Evolutionary conservation across 129 eudicot genomes (phyloP).

Genomic region (Pittosporum tobira): DNA sequence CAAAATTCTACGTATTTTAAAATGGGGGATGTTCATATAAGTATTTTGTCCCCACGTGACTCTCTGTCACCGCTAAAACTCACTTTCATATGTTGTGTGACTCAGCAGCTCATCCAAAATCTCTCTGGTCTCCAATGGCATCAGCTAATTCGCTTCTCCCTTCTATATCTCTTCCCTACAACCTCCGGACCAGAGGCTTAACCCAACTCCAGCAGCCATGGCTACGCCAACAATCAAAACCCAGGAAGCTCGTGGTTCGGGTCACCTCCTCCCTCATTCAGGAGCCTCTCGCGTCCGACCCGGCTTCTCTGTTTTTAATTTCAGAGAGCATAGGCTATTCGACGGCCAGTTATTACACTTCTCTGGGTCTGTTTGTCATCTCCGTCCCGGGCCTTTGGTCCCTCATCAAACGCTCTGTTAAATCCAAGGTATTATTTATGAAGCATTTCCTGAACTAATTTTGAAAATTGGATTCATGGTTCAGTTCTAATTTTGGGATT

Average conservation of each 20-base stretch:
- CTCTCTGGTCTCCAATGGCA: slow-evolving; percentile 36
- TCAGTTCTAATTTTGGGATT: too few species aligned
- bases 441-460: neutral
- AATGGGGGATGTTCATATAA: too few species aligned
- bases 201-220: slow-evolving; percentile 14
- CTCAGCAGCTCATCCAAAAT: too few species aligned
- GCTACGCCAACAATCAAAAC: slow-evolving; percentile 13
- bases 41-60: too few species aligned
- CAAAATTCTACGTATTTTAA: too few species aligned
- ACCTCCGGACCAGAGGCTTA: slow-evolving; percentile 11
- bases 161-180: slow-evolving; percentile 22
- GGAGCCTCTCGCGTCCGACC: slow-evolving; percentile 12
- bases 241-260: slow-evolving; percentile 9
- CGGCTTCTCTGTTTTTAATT: slow-evolving; percentile 22
- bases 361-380: slow-evolving; percentile 78
- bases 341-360: slow-evolving; percentile 80
- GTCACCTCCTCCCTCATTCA: slow-evolving; percentile 9
- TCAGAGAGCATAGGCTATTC: slow-evolving; percentile 66
- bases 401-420: slow-evolving; percentile 90
- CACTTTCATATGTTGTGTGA: too few species aligned
- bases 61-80: too few species aligned
- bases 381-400: slow-evolving; percentile 98
- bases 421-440: slow-evolving; percentile 57
- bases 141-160: slow-evolving; percentile 29
- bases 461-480: too few species aligned